Conservation (phyloP, 1,139 yeast genomes). For the Candida labiduridarum region DNA sequence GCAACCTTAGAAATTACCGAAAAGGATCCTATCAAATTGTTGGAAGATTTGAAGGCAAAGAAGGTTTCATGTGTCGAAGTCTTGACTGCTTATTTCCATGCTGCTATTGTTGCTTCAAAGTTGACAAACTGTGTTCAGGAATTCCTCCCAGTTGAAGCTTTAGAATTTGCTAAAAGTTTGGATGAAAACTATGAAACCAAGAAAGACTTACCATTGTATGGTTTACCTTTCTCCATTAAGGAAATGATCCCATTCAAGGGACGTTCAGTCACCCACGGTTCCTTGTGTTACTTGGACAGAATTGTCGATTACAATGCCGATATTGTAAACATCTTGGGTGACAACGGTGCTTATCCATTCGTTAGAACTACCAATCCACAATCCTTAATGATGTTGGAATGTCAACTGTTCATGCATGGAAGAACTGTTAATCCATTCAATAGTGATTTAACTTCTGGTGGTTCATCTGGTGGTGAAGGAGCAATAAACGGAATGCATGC, state of each 20-base stretch:
- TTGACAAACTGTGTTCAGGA: conserved; percentile 26
- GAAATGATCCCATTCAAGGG: conserved; percentile 22
- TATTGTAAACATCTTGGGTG: conserved; percentile 21
- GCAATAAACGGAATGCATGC: conserved; percentile 26
- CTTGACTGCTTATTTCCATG: conserved; percentile 30
- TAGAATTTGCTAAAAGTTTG: conserved; percentile 20
- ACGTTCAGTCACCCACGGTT: conserved; percentile 24
- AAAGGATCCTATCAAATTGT: conserved; percentile 19
- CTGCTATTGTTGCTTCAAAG: conserved; percentile 24
- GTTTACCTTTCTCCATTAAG: conserved; percentile 27
- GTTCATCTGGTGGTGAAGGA: conserved; percentile 32
- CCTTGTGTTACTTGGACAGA: conserved; percentile 23
- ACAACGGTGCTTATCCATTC: conserved; percentile 24
- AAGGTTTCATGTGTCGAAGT: conserved; percentile 27
- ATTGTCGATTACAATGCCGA: conserved; percentile 25
- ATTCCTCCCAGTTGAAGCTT: conserved; percentile 22
- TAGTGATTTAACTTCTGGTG: conserved; percentile 54
- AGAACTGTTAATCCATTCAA: conserved; percentile 57
- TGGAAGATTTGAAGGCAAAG: conserved; percentile 16
- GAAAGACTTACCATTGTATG: conserved; percentile 21
- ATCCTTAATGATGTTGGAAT: conserved; percentile 57
- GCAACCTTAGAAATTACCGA: conserved; percentile 18
- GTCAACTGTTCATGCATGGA: conserved; percentile 51
- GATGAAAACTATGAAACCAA: conserved; percentile 19
- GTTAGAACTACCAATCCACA: conserved; percentile 59